phyloP scores from a whole-genome alignment of 2,329 filamentous ascomycete species.

The Mycosphaerella sp. region DNA sequence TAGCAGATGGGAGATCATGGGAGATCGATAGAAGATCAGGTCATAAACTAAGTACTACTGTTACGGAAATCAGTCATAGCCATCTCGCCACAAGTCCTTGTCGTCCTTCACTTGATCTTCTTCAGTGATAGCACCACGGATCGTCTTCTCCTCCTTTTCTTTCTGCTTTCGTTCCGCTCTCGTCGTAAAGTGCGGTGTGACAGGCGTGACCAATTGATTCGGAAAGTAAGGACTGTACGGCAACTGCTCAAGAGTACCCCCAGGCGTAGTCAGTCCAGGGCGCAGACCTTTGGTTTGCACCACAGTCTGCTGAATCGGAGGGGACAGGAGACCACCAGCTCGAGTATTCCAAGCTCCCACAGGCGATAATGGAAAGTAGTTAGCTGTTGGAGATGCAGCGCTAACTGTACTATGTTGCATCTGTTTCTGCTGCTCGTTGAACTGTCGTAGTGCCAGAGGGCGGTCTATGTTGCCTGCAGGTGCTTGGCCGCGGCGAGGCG shows the following conservation, averaged over 20 bases:
- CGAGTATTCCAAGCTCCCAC: neutral
- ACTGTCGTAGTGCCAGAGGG: neutral
- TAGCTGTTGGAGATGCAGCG: neutral
- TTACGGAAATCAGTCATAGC: constrained; percentile 14
- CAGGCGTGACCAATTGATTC: constrained; percentile 66
- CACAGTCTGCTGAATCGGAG: neutral
- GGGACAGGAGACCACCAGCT: neutral
- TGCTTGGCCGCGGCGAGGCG: neutral
- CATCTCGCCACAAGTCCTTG: constrained; percentile 56
- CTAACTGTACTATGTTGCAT: neutral
- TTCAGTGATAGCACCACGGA: constrained; percentile 47
- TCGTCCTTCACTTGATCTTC: constrained; percentile 57
- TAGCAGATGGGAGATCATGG: too few species aligned
- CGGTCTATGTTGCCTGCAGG: neutral
- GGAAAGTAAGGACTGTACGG: constrained; percentile 71
- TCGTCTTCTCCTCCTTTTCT: constrained; percentile 55
- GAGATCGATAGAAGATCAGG: too few species aligned
- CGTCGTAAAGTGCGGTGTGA: constrained; percentile 69
- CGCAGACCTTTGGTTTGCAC: neutral
- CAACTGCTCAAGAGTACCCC: too few species aligned
- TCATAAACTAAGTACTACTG: too few species aligned
- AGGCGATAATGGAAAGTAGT: neutral
- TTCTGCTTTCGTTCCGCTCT: constrained; percentile 62
- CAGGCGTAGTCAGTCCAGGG: too few species aligned
- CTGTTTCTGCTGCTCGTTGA: constrained; percentile 1